These are phyloP conservation scores for Globisporangium canariense DNA, from an alignment of 352 stramenopile genomes.

Conservation along the genomic window DNA sequence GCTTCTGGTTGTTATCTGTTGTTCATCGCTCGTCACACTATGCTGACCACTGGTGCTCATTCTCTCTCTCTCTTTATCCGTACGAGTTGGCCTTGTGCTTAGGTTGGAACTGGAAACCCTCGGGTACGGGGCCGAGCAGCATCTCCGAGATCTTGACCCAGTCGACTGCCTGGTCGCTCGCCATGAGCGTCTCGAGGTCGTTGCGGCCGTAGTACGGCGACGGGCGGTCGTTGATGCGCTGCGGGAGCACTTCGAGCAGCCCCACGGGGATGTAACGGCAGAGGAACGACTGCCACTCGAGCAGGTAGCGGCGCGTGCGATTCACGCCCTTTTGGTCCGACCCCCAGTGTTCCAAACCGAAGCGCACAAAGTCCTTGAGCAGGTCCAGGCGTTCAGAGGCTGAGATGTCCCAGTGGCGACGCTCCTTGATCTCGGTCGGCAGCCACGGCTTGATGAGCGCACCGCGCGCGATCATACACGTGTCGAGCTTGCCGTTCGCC, in stretches of 20 bases:
- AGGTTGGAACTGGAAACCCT: slow-evolving; percentile 93
- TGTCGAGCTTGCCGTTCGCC: slow-evolving; percentile 80
- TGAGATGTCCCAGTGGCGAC: slow-evolving; percentile 96
- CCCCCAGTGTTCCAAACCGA: slow-evolving; percentile 99
- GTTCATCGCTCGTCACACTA: not conserved
- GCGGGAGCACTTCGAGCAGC: slow-evolving; percentile 92
- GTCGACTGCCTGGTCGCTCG: slow-evolving; percentile 92
- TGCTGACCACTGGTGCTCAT: not conserved
- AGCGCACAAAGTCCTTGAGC: slow-evolving; percentile 95
- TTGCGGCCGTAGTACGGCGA: slow-evolving; percentile 90
- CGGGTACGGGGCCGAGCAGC: slow-evolving; percentile 94
- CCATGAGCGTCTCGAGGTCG: slow-evolving; percentile 98
- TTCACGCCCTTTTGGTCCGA: slow-evolving; percentile 98
- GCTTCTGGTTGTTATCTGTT: not conserved
- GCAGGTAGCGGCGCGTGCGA: slow-evolving; percentile 95
- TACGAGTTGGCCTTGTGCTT: slow-evolving; percentile 99
- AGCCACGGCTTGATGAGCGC: slow-evolving; percentile 99
- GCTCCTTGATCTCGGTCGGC: slow-evolving; percentile 98
- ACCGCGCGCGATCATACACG: slow-evolving; percentile 89
- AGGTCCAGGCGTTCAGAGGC: slow-evolving; percentile 92
- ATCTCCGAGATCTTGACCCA: slow-evolving; percentile 99
- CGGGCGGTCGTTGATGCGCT: slow-evolving; percentile 97
- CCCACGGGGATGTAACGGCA: slow-evolving; percentile 98
- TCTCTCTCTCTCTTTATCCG: slow-evolving; percentile 14
- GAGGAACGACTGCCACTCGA: slow-evolving; percentile 99